phyloP scores from a whole-genome alignment of 2,329 filamentous ascomycete species.

The Ophiostoma sp. region DNA sequence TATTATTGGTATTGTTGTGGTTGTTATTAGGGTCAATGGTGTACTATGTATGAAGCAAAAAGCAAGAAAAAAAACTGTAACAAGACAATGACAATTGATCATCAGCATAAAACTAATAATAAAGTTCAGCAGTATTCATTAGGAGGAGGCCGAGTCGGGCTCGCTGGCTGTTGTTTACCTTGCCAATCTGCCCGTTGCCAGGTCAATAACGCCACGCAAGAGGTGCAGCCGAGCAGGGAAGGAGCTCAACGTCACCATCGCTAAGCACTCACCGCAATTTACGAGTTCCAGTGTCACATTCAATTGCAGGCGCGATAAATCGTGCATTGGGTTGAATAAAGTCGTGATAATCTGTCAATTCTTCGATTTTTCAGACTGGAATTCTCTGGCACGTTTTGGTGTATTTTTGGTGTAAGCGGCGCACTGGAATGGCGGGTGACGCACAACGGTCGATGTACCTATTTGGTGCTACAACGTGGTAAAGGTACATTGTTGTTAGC shows the following conservation, averaged over 20 bases:
- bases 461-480: neutral
- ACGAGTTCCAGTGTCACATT: too few species aligned
- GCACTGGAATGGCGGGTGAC: slow-evolving; percentile 22
- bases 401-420: slow-evolving; percentile 7
- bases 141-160: neutral
- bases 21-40: neutral
- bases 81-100: neutral
- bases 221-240: neutral
- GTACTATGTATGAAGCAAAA: neutral
- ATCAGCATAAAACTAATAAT: neutral
- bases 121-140: too few species aligned
- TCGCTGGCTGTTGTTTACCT: slow-evolving; percentile 23
- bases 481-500: neutral
- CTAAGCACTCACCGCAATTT: slow-evolving; percentile 1
- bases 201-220: slow-evolving; percentile 22
- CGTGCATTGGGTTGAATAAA: neutral
- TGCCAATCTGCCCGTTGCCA: slow-evolving; percentile 24
- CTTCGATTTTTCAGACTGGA: neutral
- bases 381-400: slow-evolving; percentile 17
- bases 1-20: too few species aligned
- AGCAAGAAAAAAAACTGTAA: neutral
- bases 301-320: neutral
- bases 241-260: slow-evolving; percentile 1
- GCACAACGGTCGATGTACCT: neutral
- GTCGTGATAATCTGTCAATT: neutral